A percentile compares a stretch with the other conserved stretches of the same genome.
These are phyloP conservation scores for Alternaria rosae DNA, from an alignment of 2,329 filamentous ascomycete species.

Conservation along the genomic window DNA sequence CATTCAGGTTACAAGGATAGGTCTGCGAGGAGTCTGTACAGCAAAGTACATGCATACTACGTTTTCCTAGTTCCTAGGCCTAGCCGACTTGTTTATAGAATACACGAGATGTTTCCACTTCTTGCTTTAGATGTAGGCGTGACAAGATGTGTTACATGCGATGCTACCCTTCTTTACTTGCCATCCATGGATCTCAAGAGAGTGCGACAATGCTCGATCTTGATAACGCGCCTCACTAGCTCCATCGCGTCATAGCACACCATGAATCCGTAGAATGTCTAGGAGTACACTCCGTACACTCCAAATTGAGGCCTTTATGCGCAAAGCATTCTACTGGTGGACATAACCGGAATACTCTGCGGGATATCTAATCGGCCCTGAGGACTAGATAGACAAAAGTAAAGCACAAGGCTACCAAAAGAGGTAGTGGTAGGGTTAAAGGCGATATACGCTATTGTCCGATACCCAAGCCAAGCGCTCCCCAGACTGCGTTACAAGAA, in stretches of 20 bases:
- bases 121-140: background rate
- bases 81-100: background rate
- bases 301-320: background rate
- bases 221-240: background rate
- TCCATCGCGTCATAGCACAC: background rate
- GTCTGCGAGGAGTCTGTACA: background rate
- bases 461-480: background rate
- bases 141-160: background rate
- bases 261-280: background rate
- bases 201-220: background rate
- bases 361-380: background rate
- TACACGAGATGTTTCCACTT: background rate
- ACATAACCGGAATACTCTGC: background rate
- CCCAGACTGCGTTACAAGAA: background rate
- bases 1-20: background rate
- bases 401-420: background rate
- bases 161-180: background rate
- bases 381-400: background rate
- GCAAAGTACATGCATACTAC: background rate
- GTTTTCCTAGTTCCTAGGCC: background rate
- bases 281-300: background rate
- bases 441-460: background rate
- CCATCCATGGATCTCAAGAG: background rate
- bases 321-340: background rate
- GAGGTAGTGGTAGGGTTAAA: background rate